Base-by-base conservation (phyloP, 2,329 filamentous ascomycete species). In the Cryphonectria naterciae region DNA sequence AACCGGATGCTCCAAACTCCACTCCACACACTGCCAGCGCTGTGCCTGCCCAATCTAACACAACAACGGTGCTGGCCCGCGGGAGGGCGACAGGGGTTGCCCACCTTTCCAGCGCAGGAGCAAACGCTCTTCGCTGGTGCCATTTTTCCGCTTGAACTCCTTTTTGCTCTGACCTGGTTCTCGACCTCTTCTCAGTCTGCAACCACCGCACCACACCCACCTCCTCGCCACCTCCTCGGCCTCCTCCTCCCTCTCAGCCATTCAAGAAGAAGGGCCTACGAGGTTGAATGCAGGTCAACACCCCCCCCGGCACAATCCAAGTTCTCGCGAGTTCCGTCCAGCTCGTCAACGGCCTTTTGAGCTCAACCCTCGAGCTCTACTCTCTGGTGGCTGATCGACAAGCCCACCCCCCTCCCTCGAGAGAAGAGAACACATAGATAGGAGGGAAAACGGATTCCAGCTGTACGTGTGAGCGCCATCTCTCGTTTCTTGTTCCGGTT, bases 201-300 rank as follows among this genome's bases (percentile, higher is more conserved):
- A 58, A 43, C 62, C 68, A 66, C 43, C 67, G 39, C 61, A 32
- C 56, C 67, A 60, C 64, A 54, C 60, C 49, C 39, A 60, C 60
- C 58, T 63, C 58, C 65, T 68, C 68, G 25, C 56, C 68, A 62
- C 68, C 32, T 58, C 68, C 61, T 39, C 65, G 37, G n/a, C 39
- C 56, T 60, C 61, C 65, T 39, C 65, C 69, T 64, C 52, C 46
- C 28, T 58, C 46, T 22, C 41, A 39, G 43, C 65, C 28, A 28
- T 52, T 49, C 58, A 58, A 63, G 39, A 49, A 49, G n/a, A 37
- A 52, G 63, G 63, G 49, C 25, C 11, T 28, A 25, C 52, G 69
- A 70, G 69, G 69, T 66, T 56, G 69, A 68, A 66, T 68, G 69
- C 69, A 68, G 69, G 46, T 60, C 60, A 32, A 49, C 4, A 15